Conservation (phyloP, 805 yeast genomes). For the Monosporozyma siamensis region DNA sequence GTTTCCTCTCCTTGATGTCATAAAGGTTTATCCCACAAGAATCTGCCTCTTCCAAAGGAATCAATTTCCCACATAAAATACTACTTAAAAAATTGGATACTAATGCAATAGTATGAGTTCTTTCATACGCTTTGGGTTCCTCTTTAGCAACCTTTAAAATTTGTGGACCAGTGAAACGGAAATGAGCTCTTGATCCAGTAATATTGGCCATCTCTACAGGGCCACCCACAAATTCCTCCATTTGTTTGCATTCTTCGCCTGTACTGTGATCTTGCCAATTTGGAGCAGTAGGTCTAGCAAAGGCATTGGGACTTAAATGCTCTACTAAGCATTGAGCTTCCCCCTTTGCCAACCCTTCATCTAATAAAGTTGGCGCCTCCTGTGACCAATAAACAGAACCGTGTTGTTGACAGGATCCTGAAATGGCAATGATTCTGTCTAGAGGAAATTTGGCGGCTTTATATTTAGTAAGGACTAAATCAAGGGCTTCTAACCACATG, state of each 20-base stretch:
- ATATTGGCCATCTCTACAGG: conserved; percentile 44
- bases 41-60: conserved; percentile 70
- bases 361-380: conserved; percentile 36
- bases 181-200: conserved; percentile 84
- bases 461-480: conserved; percentile 42
- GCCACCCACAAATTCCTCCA: conserved; percentile 59
- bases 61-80: conserved; percentile 53
- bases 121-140: conserved; percentile 42
- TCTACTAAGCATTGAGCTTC: conserved; percentile 31
- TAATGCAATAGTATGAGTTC: conserved; percentile 56
- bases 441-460: conserved; percentile 54
- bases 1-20: conserved; percentile 51
- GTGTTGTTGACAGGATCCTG: conserved; percentile 90
- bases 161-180: conserved; percentile 88
- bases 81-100: conserved; percentile 75
- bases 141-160: conserved; percentile 58
- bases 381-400: conserved; percentile 78
- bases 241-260: conserved; percentile 49
- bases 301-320: conserved; percentile 43
- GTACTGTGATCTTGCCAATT: conserved; percentile 97
- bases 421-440: conserved; percentile 48
- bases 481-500: conserved; percentile 87
- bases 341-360: conserved; percentile 25
- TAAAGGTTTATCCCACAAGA: conserved; percentile 91
- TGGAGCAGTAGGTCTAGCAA: conserved; percentile 61